Evolutionary conservation across 176 grass and related monocot genomes (phyloP).

Genomic region (Musa schizocarpa): DNA sequence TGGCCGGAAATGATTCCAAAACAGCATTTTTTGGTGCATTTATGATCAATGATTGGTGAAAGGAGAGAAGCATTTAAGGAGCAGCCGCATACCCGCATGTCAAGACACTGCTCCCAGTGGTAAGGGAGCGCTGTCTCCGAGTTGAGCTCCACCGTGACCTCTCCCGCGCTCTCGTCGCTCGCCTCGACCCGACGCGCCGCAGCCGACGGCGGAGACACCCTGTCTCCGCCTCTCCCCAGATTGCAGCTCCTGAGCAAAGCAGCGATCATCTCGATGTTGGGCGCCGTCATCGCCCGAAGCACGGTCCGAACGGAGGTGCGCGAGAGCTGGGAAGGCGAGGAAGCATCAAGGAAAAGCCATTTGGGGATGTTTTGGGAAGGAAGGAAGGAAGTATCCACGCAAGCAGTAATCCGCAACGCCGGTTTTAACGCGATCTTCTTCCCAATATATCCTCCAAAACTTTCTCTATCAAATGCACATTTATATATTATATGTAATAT

Average conservation of each 20-base stretch:
- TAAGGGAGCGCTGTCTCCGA: slow-evolving; percentile 78
- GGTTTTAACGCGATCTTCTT: slow-evolving; percentile 12
- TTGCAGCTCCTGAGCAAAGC: slow-evolving; percentile 54
- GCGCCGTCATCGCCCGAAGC: slow-evolving; percentile 40
- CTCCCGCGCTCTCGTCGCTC: slow-evolving; percentile 28
- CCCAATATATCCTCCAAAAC: slow-evolving; percentile 7
- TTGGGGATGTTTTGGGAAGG: slow-evolving; percentile 17
- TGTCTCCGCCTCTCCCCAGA: slow-evolving; percentile 12
- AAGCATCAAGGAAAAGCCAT: neutral
- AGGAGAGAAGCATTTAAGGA: neutral
- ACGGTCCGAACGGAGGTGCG: neutral
- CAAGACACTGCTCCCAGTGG: slow-evolving; percentile 98
- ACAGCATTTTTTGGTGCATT: neutral
- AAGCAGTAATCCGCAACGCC: slow-evolving; percentile 5
- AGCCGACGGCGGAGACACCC: neutral
- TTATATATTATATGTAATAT: neutral
- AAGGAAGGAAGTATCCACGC: neutral
- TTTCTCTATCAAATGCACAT: neutral
- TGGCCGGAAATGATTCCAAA: slow-evolving; percentile 1
- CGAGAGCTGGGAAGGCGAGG: neutral
- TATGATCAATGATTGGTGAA: slow-evolving; percentile 18
- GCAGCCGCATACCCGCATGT: slow-evolving; percentile 58
- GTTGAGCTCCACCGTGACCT: slow-evolving; percentile 83
- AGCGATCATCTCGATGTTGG: slow-evolving; percentile 69
- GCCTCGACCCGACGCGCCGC: slow-evolving; percentile 16